Evolutionary conservation across 225 moss, liverwort and hornwort genomes (phyloP), one percentile per base, ranked within the genome.

Genomic region (Bryum argenteum): DNA sequence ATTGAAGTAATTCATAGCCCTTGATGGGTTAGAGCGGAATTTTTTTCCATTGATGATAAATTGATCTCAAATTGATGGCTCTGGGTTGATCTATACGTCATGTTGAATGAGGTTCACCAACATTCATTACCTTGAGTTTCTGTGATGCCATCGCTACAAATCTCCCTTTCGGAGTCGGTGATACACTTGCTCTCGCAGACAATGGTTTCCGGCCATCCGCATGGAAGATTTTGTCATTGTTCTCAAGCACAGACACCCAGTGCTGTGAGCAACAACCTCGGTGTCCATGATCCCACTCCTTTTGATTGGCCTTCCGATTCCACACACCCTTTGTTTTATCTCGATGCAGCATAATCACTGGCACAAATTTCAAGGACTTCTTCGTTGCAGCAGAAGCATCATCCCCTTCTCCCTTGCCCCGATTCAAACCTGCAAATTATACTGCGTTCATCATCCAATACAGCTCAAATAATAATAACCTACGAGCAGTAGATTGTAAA

Each of bases 241-340:
- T 70, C 1, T 66, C 70, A 22, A 85, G 74, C 20, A 79, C 23
- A 45, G 77, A 82, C 53, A 82, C 22, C 82, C 79, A 85, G 0
- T 71, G 73, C 18, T 74, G 58, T 3, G 63, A 79, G 55, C 82
- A 82, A 17, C 85, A 79, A 10, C 77, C 54, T 58, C 24, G 57
- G 37, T 77, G 41, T 48, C 41, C 55, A 19, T 15, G 24, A 71
- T 78, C 50, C 75, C 78, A 75, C 54, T 75, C 72, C 40, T 58
- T 77, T 19, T 60, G 48, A 64, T 66, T 75, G 0, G 71, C 68
- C 58, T 65, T 81, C 1, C 73, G 67, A 14, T 58, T 79, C 82
- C 79, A 85, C 6, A 76, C 14, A 4, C 74, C 71, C 40, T 79
- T 79, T 6, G 54, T 63, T 18, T 70, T 54, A 42, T 85, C 74